Percentiles rank a stretch among this genome's conserved stretches.
Evolutionary conservation across 176 grass and related monocot species (phyloP).

Genomic region (Calamus simplicifolius): DNA sequence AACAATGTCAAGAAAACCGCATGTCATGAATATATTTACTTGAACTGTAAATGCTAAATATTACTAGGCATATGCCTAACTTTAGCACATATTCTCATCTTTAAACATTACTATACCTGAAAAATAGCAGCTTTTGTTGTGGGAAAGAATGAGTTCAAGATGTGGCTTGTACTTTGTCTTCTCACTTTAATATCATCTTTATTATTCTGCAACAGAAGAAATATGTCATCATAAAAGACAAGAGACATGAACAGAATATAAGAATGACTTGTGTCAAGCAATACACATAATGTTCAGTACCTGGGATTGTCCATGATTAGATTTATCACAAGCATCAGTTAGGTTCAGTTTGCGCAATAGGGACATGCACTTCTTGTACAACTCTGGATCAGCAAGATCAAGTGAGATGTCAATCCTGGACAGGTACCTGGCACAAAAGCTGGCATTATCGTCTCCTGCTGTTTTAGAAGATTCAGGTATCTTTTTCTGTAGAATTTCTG

Average conservation of each 20-base stretch:
- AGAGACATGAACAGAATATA: neutral
- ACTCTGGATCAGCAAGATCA: constrained; percentile 18
- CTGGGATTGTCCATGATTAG: constrained; percentile 13
- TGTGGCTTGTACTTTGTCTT: constrained; percentile 32
- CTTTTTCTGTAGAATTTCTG: constrained; percentile 7
- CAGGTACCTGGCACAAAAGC: constrained; percentile 22
- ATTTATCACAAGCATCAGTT: neutral
- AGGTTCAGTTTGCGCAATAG: neutral
- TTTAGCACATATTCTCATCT: too few species aligned
- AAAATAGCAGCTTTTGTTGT: constrained; percentile 42
- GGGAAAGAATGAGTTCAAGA: constrained; percentile 52
- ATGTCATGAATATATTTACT: too few species aligned
- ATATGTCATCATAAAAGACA: constrained; percentile 1
- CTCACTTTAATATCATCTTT: constrained; percentile 19
- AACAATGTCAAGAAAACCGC: too few species aligned
- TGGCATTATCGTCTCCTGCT: constrained; percentile 2
- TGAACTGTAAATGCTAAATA: too few species aligned
- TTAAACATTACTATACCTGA: constrained; percentile 34
- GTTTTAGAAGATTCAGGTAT: constrained; percentile 12
- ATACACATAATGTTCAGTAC: constrained; percentile 17
- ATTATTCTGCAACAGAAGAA: constrained; percentile 28
- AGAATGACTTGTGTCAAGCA: neutral
- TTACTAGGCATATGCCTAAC: too few species aligned
- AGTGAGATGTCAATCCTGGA: constrained; percentile 23
- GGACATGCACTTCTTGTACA: constrained; percentile 23